Conservation (phyloP, 2,329 filamentous ascomycete species). For the Elsinoe arachidis region DNA sequence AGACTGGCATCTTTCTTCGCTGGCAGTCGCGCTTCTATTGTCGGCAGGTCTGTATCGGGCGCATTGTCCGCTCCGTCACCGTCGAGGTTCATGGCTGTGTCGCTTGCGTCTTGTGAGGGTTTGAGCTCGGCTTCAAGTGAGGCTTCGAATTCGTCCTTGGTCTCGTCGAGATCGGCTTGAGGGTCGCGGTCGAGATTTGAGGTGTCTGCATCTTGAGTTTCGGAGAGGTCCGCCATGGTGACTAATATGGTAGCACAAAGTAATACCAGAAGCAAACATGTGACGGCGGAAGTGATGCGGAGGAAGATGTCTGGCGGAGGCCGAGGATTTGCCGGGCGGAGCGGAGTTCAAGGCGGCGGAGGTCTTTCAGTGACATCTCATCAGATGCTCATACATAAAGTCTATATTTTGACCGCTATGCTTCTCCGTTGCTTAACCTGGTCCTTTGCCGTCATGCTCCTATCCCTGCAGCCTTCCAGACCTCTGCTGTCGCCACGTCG, state of each 20-base stretch:
- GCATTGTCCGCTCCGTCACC: slow-evolving; percentile 30
- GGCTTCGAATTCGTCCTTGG: slow-evolving; percentile 32
- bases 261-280: slow-evolving; percentile 1
- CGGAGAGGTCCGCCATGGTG: slow-evolving; percentile 6
- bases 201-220: slow-evolving; percentile 12
- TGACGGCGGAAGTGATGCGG: not conserved
- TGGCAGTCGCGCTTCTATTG: slow-evolving; percentile 56
- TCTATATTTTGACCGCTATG: not conserved
- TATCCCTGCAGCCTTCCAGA: slow-evolving; percentile 15
- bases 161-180: slow-evolving; percentile 14
- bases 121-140: slow-evolving; percentile 35
- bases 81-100: slow-evolving; percentile 26
- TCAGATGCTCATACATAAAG: not conserved
- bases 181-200: slow-evolving; percentile 7
- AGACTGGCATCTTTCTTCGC: slow-evolving; percentile 86
- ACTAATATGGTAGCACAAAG: slow-evolving; percentile 7
- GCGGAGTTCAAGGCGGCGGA: not conserved
- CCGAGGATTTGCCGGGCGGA: slow-evolving; percentile 8
- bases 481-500: slow-evolving; percentile 11
- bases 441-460: not conserved
- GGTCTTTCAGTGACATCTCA: not conserved
- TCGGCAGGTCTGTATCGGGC: slow-evolving; percentile 22
- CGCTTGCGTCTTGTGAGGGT: slow-evolving; percentile 14
- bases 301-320: not conserved
- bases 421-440: not conserved